Percentiles rank a stretch among this genome's conserved stretches.
These are phyloP conservation scores for Phyllosticta ampelicida DNA, from an alignment of 2,329 filamentous ascomycete genomes.

Conservation along the genomic window DNA sequence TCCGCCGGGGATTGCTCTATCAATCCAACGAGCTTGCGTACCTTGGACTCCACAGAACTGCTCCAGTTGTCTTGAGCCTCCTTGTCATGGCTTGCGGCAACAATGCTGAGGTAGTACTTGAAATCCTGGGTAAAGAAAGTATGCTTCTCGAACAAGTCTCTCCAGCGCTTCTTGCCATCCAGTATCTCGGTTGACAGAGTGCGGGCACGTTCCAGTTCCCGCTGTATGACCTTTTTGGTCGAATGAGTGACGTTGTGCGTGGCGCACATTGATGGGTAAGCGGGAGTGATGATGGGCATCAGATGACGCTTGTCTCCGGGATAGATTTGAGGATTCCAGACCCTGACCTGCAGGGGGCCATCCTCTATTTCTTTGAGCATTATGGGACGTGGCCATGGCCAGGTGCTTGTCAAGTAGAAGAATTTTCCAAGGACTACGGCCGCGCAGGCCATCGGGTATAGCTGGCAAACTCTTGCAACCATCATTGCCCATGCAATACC, in stretches of 20 bases:
- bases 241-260: conserved; percentile 89
- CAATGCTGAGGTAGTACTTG: conserved; percentile 90
- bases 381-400: conserved; percentile 92
- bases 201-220: conserved; percentile 68
- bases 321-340: conserved; percentile 92
- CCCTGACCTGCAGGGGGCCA: conserved; percentile 66
- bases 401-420: conserved; percentile 81
- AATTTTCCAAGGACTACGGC: conserved; percentile 88
- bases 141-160: conserved; percentile 78
- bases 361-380: conserved; percentile 80
- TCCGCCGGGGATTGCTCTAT: conserved; percentile 66
- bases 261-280: conserved; percentile 95
- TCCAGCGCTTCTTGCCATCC: conserved; percentile 66
- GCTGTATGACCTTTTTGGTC: conserved; percentile 71
- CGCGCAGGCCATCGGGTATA: conserved; percentile 86
- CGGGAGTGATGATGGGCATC: conserved; percentile 97
- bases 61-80: conserved; percentile 82
- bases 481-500: conserved; percentile 98
- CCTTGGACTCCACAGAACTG: conserved; percentile 86
- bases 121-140: conserved; percentile 88
- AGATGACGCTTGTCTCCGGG: conserved; percentile 72
- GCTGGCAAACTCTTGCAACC: conserved; percentile 86
- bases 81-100: conserved; percentile 70
- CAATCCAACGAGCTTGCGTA: conserved; percentile 71
- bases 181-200: conserved; percentile 73